Conservation (phyloP, 345 rosid genomes). For the Acer negundo region DNA sequence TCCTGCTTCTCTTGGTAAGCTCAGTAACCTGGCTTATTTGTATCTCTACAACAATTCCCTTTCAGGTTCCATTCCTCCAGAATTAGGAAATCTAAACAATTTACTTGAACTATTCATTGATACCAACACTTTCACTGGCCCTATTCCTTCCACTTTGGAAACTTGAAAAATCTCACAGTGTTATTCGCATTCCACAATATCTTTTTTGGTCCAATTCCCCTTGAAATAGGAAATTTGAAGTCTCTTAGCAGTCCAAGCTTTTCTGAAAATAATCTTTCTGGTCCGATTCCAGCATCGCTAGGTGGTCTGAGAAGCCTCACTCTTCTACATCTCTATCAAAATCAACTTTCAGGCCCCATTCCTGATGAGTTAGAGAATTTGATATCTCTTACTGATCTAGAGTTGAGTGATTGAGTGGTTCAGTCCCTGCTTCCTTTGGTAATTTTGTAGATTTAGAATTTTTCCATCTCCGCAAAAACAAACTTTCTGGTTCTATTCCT, state of each 20-base stretch:
- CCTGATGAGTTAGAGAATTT: constrained; percentile 24
- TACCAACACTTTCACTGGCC: no score
- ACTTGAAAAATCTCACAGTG: no score
- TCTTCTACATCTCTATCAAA: not conserved
- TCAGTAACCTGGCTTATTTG: no score
- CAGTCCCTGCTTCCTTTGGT: constrained; percentile 12
- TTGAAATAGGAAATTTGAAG: no score
- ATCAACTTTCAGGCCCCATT: constrained; percentile 29
- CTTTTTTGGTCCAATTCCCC: no score
- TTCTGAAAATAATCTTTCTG: constrained; percentile 19
- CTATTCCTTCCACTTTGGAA: no score
- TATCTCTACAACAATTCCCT: no score
- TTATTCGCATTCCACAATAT: no score
- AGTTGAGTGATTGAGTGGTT: constrained; percentile 4
- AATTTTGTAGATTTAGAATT: not conserved
- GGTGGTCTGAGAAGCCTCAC: constrained; percentile 13
- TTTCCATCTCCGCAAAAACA: constrained; percentile 23
- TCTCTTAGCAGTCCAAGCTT: constrained; percentile 16
- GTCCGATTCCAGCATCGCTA: constrained; percentile 30
- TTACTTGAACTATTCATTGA: no score
- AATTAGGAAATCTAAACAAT: no score
- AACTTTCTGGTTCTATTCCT: constrained; percentile 31
- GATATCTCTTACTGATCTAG: not conserved
- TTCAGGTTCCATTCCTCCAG: no score
- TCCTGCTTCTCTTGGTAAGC: no score